Percentiles rank a stretch among this genome's conserved stretches.
Conservation (phyloP, 2,329 filamentous ascomycete species). For the Chrysosporium keratinophilum region DNA sequence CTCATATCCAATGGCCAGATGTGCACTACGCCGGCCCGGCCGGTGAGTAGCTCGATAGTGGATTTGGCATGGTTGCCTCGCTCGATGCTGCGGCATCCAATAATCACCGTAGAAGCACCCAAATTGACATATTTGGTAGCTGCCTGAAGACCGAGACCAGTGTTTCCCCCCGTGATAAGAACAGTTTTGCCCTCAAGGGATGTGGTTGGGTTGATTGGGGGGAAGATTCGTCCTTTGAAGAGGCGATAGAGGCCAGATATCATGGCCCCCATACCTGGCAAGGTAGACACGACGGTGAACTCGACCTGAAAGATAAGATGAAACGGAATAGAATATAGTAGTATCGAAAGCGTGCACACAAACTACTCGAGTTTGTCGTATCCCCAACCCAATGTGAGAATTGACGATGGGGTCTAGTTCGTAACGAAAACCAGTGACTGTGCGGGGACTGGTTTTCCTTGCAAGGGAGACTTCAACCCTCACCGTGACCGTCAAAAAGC, state of each 20-base stretch:
- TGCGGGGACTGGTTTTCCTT: not conserved
- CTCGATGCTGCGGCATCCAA: constrained; percentile 36
- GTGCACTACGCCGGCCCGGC: constrained; percentile 29
- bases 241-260: constrained; percentile 10
- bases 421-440: not conserved
- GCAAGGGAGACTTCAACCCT: too few relatives aligned
- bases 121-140: constrained; percentile 39
- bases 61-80: constrained; percentile 36
- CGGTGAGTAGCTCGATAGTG: constrained; percentile 27
- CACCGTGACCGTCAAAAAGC: too few relatives aligned
- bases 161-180: constrained; percentile 43
- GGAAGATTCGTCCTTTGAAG: constrained; percentile 17
- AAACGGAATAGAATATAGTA: not conserved
- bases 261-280: constrained; percentile 4
- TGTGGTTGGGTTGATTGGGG: constrained; percentile 29
- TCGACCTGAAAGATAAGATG: not conserved
- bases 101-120: constrained; percentile 36
- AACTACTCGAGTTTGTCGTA: not conserved
- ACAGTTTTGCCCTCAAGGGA: constrained; percentile 40
- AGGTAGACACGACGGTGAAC: not conserved
- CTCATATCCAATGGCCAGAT: constrained; percentile 41
- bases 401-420: not conserved
- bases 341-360: not conserved
- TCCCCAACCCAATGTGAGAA: too few relatives aligned
- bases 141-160: constrained; percentile 43